Evolutionary conservation across 306 rosid genomes (phyloP).

Genomic region (Glycine soja): DNA sequence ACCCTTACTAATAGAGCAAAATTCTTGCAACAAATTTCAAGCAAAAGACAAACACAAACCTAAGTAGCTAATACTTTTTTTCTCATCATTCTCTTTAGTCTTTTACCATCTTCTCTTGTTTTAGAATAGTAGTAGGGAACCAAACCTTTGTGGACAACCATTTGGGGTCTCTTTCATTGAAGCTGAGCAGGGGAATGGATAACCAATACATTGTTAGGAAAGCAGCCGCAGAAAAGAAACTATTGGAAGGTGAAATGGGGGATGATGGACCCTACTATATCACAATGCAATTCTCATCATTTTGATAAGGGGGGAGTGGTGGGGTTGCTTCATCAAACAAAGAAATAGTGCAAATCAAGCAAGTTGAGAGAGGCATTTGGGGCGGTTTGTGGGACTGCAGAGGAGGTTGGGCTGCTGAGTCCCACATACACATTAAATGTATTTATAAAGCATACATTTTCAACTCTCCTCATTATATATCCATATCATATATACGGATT

Average conservation of each 20-base stretch:
- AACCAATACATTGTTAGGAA: slow-evolving; percentile 60
- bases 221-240: slow-evolving; percentile 57
- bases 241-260: slow-evolving; percentile 55
- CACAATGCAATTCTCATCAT: slow-evolving; percentile 50
- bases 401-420: slow-evolving; percentile 59
- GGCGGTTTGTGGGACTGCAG: slow-evolving; percentile 94
- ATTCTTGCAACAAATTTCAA: slow-evolving; percentile 16
- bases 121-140: slow-evolving; percentile 36
- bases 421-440: slow-evolving; percentile 68
- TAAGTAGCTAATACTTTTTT: slow-evolving; percentile 37
- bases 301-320: slow-evolving; percentile 62
- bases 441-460: slow-evolving; percentile 54
- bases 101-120: slow-evolving; percentile 9
- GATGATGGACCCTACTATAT: slow-evolving; percentile 41
- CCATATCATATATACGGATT: no score
- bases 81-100: not conserved
- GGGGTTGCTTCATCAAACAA: slow-evolving; percentile 81
- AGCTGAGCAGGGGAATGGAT: slow-evolving; percentile 44
- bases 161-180: slow-evolving; percentile 50
- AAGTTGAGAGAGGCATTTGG: slow-evolving; percentile 60
- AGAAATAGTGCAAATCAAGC: slow-evolving; percentile 81
- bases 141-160: slow-evolving; percentile 44
- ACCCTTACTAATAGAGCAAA: slow-evolving; percentile 31
- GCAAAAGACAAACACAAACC: slow-evolving; percentile 49
- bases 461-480: slow-evolving; percentile 56